These are phyloP conservation scores for Russula foetens DNA, from an alignment of 768 basidiomycete genomes.

Conservation along the genomic window DNA sequence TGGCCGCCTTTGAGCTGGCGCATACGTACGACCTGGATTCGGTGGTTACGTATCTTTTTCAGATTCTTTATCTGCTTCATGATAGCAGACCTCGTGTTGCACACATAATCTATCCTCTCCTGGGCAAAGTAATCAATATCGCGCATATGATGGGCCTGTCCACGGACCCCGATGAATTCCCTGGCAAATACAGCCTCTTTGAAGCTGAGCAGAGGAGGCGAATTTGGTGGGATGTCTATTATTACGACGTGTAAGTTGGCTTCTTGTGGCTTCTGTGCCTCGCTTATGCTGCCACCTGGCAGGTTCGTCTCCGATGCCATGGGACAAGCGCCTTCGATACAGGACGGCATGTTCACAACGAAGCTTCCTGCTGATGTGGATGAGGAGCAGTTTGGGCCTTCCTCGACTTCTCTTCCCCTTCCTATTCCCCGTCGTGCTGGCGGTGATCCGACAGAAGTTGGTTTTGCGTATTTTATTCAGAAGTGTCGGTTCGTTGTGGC, in stretches of 20 bases:
- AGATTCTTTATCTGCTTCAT: constrained; percentile 46
- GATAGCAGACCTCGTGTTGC: constrained; percentile 39
- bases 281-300: neutral
- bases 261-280: neutral
- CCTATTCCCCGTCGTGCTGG: constrained; percentile 25
- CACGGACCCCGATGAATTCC: constrained; percentile 47
- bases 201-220: constrained; percentile 46
- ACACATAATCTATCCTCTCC: constrained; percentile 36
- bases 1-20: constrained; percentile 37
- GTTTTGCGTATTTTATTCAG: constrained; percentile 42
- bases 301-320: constrained; percentile 68
- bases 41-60: constrained; percentile 50
- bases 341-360: constrained; percentile 46
- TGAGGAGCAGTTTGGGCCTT: constrained; percentile 42
- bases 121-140: constrained; percentile 61
- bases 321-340: constrained; percentile 53
- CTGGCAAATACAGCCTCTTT: constrained; percentile 39
- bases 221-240: constrained; percentile 76
- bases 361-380: constrained; percentile 50
- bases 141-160: constrained; percentile 58
- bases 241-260: constrained; percentile 61
- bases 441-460: constrained; percentile 26
- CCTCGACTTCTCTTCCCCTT: constrained; percentile 37
- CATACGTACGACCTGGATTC: constrained; percentile 46
- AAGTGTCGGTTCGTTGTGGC: constrained; percentile 49